phyloP scores from a whole-genome alignment of 2,329 filamentous ascomycete genomes.

The Sclerotinia trifoliorum region DNA sequence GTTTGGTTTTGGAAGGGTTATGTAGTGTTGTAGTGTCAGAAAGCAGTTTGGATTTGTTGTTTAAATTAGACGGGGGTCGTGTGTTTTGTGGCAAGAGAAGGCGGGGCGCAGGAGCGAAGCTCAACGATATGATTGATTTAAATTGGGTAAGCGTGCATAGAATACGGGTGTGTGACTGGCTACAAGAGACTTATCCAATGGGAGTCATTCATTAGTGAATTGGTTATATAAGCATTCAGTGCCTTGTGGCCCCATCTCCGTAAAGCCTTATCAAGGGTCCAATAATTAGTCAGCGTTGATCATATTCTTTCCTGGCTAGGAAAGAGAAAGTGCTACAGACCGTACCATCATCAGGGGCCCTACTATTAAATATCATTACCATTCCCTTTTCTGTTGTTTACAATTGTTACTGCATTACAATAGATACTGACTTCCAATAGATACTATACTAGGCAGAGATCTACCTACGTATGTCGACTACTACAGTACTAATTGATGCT shows the following conservation, averaged over 20 bases:
- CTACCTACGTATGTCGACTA: too few species aligned
- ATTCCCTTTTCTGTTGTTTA: too few species aligned
- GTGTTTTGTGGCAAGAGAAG: conserved; percentile 4
- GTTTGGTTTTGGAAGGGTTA: conserved; percentile 4
- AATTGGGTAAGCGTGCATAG: not conserved
- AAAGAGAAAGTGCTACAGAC: too few species aligned
- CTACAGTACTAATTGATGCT: too few species aligned
- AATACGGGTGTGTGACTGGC: not conserved
- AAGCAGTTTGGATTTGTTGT: not conserved
- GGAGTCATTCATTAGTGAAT: not conserved
- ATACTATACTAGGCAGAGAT: too few species aligned
- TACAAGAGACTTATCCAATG: not conserved
- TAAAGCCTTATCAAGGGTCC: not conserved
- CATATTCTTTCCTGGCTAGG: too few species aligned
- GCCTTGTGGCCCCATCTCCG: too few species aligned
- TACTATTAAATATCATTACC: too few species aligned
- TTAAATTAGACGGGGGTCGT: not conserved
- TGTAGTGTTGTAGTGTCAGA: conserved; percentile 6
- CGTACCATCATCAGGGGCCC: not conserved
- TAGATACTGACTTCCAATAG: too few species aligned
- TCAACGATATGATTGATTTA: too few species aligned
- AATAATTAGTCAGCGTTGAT: not conserved
- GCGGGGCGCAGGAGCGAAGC: not conserved
- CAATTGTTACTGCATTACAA: too few species aligned
- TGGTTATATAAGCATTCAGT: not conserved